Conservation (phyloP, 2,329 filamentous ascomycete genomes). For the Furcasterigmium furcatum region DNA sequence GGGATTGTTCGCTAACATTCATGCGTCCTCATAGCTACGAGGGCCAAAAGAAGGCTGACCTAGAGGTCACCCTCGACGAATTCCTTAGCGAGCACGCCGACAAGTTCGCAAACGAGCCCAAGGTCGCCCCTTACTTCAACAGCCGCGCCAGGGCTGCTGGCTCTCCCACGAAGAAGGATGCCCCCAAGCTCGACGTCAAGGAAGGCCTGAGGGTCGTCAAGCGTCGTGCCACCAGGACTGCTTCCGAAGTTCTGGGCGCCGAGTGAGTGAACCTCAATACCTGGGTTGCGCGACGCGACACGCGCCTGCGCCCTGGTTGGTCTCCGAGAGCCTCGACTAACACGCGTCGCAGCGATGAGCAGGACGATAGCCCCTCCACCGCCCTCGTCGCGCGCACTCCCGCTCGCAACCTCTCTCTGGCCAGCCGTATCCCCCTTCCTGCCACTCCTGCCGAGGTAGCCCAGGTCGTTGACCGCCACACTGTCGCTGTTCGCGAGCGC, state of each 20-base stretch:
- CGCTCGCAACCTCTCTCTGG: conserved; percentile 48
- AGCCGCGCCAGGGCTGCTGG: conserved; percentile 55
- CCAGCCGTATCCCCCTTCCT: conserved; percentile 67
- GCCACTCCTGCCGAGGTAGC: conserved; percentile 78
- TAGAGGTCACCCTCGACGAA: conserved; percentile 72
- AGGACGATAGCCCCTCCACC: conserved; percentile 32
- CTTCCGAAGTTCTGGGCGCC: conserved; percentile 37
- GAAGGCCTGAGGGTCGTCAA: conserved; percentile 40
- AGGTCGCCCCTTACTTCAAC: conserved; percentile 74
- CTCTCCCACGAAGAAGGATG: conserved; percentile 61
- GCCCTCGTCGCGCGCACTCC: conserved; percentile 44
- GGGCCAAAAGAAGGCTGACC: conserved; percentile 71
- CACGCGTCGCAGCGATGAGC: conserved; percentile 16
- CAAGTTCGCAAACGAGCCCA: conserved; percentile 59
- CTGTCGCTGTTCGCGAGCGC: conserved; percentile 63
- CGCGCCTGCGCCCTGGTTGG: neutral
- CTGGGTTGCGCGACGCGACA: neutral
- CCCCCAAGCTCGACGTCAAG: conserved; percentile 30
- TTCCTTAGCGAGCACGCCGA: conserved; percentile 68
- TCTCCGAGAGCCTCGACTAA: conserved; percentile 2
- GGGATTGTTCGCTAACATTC: neutral
- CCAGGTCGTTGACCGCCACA: conserved; percentile 69
- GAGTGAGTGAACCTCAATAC: conserved; percentile 33
- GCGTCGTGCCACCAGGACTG: conserved; percentile 40
- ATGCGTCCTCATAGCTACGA: conserved; percentile 52